Evolutionary conservation across 2,329 filamentous ascomycete genomes (phyloP).

Genomic region (Epichloe baconii): DNA sequence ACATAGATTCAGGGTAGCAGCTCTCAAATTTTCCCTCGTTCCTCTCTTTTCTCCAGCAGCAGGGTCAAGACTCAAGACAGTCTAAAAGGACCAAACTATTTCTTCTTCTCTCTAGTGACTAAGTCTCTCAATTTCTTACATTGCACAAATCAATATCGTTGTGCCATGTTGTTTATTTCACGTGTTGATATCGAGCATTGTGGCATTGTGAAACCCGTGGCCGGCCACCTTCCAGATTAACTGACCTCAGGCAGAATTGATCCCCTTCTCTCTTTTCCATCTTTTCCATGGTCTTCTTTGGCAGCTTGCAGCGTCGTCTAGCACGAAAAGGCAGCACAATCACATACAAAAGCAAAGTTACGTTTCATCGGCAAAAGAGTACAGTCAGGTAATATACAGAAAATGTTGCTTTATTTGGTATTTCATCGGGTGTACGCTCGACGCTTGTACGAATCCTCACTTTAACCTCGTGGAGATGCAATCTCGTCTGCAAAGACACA

Average conservation of each 20-base stretch:
- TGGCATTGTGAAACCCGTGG: not conserved
- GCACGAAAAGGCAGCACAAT: not conserved
- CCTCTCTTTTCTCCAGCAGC: not conserved
- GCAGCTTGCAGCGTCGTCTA: not conserved
- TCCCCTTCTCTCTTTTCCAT: too few species aligned
- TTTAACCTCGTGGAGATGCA: conserved; percentile 57
- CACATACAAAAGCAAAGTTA: not conserved
- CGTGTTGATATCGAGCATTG: not conserved
- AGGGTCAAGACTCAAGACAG: too few species aligned
- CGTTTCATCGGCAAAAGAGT: not conserved
- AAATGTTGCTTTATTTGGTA: conserved; percentile 17
- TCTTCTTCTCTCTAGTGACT: not conserved
- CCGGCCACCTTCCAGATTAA: not conserved
- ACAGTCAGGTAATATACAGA: conserved; percentile 1
- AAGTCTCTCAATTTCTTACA: not conserved
- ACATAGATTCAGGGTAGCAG: not conserved
- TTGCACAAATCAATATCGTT: not conserved
- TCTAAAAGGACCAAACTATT: too few species aligned
- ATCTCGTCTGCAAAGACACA: conserved; percentile 19
- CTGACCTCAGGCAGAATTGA: too few species aligned
- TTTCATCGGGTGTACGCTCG: conserved; percentile 42
- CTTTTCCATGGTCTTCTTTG: too few species aligned
- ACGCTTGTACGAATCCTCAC: conserved; percentile 50
- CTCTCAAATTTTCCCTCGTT: not conserved
- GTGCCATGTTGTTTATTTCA: not conserved